Evolutionary conservation across 2,329 filamentous ascomycete species (phyloP).

Genomic region (Trichoderma sp.): DNA sequence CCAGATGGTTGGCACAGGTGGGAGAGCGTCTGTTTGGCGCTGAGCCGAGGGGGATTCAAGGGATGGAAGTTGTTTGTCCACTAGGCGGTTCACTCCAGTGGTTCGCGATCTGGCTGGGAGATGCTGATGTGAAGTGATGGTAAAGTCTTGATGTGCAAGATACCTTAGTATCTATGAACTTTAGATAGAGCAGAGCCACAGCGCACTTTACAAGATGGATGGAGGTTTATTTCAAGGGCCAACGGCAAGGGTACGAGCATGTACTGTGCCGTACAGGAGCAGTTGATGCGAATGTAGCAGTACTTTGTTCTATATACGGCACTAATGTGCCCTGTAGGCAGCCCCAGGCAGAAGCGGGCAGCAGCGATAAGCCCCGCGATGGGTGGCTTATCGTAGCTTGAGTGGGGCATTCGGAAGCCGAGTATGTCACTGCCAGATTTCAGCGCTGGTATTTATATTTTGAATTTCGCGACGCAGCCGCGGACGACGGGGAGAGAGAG

Average conservation of each 20-base stretch:
- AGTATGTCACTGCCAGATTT: slow-evolving; percentile 6
- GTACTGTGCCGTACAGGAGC: background rate
- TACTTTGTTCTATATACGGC: background rate
- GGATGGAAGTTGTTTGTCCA: background rate
- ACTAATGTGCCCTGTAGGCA: background rate
- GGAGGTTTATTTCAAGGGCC: background rate
- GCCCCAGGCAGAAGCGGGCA: slow-evolving; percentile 23
- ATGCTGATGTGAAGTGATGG: background rate
- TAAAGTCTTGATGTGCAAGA: background rate
- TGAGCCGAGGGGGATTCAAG: background rate
- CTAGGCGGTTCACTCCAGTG: background rate
- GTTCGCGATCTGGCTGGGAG: background rate
- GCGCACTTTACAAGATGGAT: background rate
- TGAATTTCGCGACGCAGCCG: background rate
- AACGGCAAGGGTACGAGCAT: background rate
- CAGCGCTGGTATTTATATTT: background rate
- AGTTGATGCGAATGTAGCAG: background rate
- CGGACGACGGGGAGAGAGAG: background rate
- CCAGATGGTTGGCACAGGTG: background rate
- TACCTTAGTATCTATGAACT: background rate
- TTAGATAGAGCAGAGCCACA: background rate
- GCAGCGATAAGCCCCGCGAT: slow-evolving; percentile 23
- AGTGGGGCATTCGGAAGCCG: slow-evolving; percentile 7
- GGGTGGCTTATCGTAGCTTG: slow-evolving; percentile 23
- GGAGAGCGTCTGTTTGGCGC: background rate